Percentiles rank a stretch among this genome's conserved stretches.
These are phyloP conservation scores for Stevia rebaudiana DNA, from an alignment of 140 eudicot genomes.

Conservation along the genomic window DNA sequence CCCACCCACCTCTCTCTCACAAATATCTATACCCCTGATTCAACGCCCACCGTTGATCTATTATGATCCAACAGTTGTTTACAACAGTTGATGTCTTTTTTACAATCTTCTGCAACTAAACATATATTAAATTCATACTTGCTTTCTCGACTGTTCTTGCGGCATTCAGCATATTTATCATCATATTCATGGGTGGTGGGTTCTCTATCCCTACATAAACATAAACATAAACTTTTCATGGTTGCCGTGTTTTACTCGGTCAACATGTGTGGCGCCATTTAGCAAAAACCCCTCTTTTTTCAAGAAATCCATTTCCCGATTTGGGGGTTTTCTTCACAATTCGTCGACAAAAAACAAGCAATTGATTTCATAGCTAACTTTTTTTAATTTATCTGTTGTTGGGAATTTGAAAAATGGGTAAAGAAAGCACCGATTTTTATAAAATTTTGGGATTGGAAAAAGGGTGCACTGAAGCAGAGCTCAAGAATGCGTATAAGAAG, in stretches of 20 bases:
- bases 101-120: slow-evolving; percentile 8
- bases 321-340: background rate
- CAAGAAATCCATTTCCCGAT: background rate
- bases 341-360: background rate
- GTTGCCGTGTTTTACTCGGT: slow-evolving; percentile 10
- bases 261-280: slow-evolving; percentile 1
- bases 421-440: slow-evolving; percentile 47
- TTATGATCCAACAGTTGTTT: slow-evolving; percentile 5
- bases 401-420: slow-evolving; percentile 39
- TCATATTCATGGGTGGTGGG: slow-evolving; percentile 17
- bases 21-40: slow-evolving; percentile 14
- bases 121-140: background rate
- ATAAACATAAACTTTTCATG: background rate
- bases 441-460: slow-evolving; percentile 69
- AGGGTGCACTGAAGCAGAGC: slow-evolving; percentile 61
- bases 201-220: slow-evolving; percentile 11
- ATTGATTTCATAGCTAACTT: too few species aligned
- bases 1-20: slow-evolving; percentile 5
- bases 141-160: slow-evolving; percentile 29
- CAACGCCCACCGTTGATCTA: slow-evolving; percentile 15
- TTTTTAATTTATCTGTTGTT: background rate
- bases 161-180: slow-evolving; percentile 17
- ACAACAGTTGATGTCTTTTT: background rate
- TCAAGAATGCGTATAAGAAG: slow-evolving; percentile 77
- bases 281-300: background rate